Percentiles rank a stretch among this genome's conserved stretches.
Conservation (phyloP, 108 stramenopile genomes). For the Fragilariopsis cylindrus region DNA sequence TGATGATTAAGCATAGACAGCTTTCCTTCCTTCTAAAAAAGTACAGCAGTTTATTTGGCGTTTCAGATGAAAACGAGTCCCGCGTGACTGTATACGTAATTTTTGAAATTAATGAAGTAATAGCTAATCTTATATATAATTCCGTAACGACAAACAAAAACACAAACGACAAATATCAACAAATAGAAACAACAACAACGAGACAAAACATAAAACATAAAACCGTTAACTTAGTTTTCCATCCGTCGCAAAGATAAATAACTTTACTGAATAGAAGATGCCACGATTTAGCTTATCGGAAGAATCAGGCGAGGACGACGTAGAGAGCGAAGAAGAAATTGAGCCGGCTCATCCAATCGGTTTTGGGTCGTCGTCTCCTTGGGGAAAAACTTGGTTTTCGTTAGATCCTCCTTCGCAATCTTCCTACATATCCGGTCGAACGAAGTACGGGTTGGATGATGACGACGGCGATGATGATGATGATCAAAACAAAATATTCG, state of each 20-base stretch:
- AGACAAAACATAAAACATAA: not conserved
- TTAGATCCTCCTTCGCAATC: constrained; percentile 27
- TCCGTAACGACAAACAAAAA: too few relatives aligned
- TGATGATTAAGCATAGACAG: too few relatives aligned
- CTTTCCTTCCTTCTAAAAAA: too few relatives aligned
- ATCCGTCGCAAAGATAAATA: not conserved
- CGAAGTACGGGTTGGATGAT: constrained; percentile 41
- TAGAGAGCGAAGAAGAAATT: constrained; percentile 15
- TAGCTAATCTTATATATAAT: too few relatives aligned
- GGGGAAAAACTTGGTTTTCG: constrained; percentile 53
- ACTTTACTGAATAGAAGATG: constrained; percentile 6
- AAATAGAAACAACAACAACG: too few relatives aligned
- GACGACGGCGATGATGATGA: constrained; percentile 28
- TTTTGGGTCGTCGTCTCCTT: constrained; percentile 38
- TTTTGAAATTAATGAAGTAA: too few relatives aligned
- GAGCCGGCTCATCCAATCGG: constrained; percentile 77
- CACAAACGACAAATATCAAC: too few relatives aligned
- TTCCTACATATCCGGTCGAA: constrained; percentile 13
- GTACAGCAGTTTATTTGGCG: too few relatives aligned
- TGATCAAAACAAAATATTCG: constrained; percentile 26
- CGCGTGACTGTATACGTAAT: too few relatives aligned
- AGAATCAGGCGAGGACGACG: constrained; percentile 5
- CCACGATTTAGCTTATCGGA: constrained; percentile 20
- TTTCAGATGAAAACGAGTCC: too few relatives aligned
- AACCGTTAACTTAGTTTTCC: not conserved